Evolutionary conservation across 164 flowering plant genomes (phyloP).

Genomic region (Vitis labrusca): DNA sequence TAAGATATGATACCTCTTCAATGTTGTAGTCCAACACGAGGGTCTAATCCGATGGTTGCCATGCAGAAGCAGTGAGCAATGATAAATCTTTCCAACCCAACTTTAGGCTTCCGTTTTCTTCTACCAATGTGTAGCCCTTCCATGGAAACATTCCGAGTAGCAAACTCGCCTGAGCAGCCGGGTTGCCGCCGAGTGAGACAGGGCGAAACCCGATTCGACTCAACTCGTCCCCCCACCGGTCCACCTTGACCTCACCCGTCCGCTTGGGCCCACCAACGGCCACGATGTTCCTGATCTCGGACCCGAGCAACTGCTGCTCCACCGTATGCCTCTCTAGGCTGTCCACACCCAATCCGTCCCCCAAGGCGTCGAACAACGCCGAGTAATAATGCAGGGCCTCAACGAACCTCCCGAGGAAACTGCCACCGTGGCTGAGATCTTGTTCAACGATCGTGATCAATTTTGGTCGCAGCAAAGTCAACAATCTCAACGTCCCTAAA

Average conservation of each 20-base stretch:
- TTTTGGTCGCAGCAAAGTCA: conserved; percentile 53
- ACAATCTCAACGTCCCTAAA: conserved; percentile 45
- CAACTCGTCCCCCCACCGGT: conserved; percentile 84
- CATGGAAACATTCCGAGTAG: conserved; percentile 85
- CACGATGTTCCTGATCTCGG: conserved; percentile 83
- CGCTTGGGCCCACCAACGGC: conserved; percentile 87
- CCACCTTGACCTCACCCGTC: conserved; percentile 72
- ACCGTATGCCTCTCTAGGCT: conserved; percentile 66
- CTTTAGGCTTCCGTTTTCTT: conserved; percentile 74
- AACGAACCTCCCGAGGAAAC: conserved; percentile 74
- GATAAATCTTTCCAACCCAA: conserved; percentile 95
- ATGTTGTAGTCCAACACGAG: too few relatives aligned
- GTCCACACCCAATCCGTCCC: conserved; percentile 61
- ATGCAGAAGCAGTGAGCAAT: conserved; percentile 87
- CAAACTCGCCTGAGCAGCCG: conserved; percentile 80
- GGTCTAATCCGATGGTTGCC: conserved; percentile 57
- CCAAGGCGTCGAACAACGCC: conserved; percentile 90
- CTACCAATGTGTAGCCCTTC: conserved; percentile 87
- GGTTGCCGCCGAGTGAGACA: conserved; percentile 75
- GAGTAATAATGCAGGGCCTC: conserved; percentile 93
- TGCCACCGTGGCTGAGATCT: conserved; percentile 70
- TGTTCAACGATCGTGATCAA: conserved; percentile 81
- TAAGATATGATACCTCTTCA: too few relatives aligned
- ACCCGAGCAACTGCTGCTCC: conserved; percentile 82
- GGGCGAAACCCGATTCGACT: conserved; percentile 59